Conservation (phyloP, 1,139 yeast species). For the Debaryomyces nepalensis region DNA sequence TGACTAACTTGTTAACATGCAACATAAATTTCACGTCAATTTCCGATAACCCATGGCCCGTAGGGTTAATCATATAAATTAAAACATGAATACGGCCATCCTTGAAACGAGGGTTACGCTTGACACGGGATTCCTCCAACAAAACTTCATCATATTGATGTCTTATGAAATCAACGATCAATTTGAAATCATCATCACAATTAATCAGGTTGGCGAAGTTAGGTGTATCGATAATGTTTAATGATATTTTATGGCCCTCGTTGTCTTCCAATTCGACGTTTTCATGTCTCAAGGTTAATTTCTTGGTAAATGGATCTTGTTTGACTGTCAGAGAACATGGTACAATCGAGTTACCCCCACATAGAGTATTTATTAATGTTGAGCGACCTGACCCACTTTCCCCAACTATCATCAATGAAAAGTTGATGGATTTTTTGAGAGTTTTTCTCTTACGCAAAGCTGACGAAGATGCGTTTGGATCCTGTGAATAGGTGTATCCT, state of each 20-base stretch:
- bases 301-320: slow-evolving; percentile 49
- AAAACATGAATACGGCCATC: slow-evolving; percentile 54
- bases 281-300: slow-evolving; percentile 51
- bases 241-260: slow-evolving; percentile 54
- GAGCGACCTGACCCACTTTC: slow-evolving; percentile 66
- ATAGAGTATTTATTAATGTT: slow-evolving; percentile 66
- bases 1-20: slow-evolving; percentile 47
- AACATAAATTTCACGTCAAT: slow-evolving; percentile 47
- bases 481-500: slow-evolving; percentile 15
- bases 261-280: slow-evolving; percentile 56
- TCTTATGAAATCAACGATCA: slow-evolving; percentile 53
- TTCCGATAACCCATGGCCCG: slow-evolving; percentile 52
- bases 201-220: slow-evolving; percentile 76
- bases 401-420: slow-evolving; percentile 64
- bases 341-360: slow-evolving; percentile 77
- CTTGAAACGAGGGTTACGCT: slow-evolving; percentile 51
- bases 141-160: slow-evolving; percentile 55
- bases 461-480: slow-evolving; percentile 31
- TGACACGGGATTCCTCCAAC: slow-evolving; percentile 53
- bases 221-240: slow-evolving; percentile 63
- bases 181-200: slow-evolving; percentile 50
- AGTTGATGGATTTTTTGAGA: slow-evolving; percentile 56
- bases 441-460: slow-evolving; percentile 62
- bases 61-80: slow-evolving; percentile 52
- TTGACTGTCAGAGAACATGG: slow-evolving; percentile 43